These are phyloP conservation scores for Trametes maxima DNA, from an alignment of 768 basidiomycete genomes.

Conservation along the genomic window DNA sequence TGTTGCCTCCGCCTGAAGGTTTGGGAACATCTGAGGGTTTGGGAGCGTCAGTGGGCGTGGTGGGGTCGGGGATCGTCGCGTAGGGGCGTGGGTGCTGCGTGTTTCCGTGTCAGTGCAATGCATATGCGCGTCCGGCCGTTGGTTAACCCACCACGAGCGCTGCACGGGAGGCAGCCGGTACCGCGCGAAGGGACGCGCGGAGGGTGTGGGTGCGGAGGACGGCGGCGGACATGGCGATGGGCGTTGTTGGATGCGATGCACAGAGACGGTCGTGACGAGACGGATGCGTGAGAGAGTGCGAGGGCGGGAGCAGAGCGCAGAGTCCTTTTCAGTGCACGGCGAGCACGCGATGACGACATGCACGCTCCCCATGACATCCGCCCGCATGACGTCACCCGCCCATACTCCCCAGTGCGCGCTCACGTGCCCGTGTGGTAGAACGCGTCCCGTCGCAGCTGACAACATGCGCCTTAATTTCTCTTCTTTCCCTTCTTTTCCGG, in stretches of 20 bases:
- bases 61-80: conserved; percentile 30
- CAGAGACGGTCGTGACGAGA: background rate
- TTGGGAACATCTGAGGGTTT: conserved; percentile 25
- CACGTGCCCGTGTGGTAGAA: conserved; percentile 13
- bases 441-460: background rate
- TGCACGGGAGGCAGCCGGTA: conserved; percentile 20
- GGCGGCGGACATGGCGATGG: conserved; percentile 21
- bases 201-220: conserved; percentile 30
- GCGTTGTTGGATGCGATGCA: conserved; percentile 1
- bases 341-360: conserved; percentile 22
- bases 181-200: conserved; percentile 23
- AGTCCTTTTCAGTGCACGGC: conserved; percentile 13
- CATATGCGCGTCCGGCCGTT: background rate
- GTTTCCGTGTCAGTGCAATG: background rate
- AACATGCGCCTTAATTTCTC: too few relatives aligned
- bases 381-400: conserved; percentile 20
- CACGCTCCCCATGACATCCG: conserved; percentile 12
- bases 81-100: conserved; percentile 26
- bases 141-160: conserved; percentile 12
- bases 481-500: too few relatives aligned
- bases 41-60: conserved; percentile 28
- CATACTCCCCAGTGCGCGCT: conserved; percentile 10
- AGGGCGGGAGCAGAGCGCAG: background rate
- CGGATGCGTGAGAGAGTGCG: background rate
- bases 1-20: conserved; percentile 26